Conservation (phyloP, 768 basidiomycete genomes). For the Leccinum truebloodii region DNA sequence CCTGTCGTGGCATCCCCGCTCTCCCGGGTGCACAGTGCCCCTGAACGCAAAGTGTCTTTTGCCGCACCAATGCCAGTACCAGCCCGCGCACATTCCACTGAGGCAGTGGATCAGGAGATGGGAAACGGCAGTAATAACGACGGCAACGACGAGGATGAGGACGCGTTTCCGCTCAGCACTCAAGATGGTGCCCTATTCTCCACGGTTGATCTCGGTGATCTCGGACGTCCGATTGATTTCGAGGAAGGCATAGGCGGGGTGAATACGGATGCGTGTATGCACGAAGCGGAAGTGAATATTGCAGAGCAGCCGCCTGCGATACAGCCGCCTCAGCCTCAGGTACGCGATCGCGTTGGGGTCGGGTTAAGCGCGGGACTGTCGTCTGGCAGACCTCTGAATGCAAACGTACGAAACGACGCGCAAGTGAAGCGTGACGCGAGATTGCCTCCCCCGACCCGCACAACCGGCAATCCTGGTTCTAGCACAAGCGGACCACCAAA, state of each 20-base stretch:
- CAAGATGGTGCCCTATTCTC: conserved; percentile 72
- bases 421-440: conserved; percentile 2
- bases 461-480: neutral
- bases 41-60: conserved; percentile 18
- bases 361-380: conserved; percentile 1
- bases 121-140: neutral
- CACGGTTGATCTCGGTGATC: conserved; percentile 50
- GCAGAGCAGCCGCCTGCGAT: neutral
- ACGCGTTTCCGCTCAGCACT: conserved; percentile 52
- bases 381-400: neutral
- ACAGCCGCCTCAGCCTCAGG: conserved; percentile 8
- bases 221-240: conserved; percentile 39
- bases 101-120: conserved; percentile 2
- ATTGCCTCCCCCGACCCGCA: neutral
- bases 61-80: neutral
- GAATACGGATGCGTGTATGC: conserved; percentile 11
- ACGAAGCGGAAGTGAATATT: conserved; percentile 2
- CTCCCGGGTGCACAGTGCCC: conserved; percentile 8
- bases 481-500: neutral
- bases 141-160: conserved; percentile 27
- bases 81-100: neutral
- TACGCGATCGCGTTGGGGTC: conserved; percentile 4
- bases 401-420: neutral
- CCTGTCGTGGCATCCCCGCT: conserved; percentile 14
- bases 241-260: conserved; percentile 36